Conservation (phyloP, 139 green algal species). For the Volvox reticuliferus region DNA sequence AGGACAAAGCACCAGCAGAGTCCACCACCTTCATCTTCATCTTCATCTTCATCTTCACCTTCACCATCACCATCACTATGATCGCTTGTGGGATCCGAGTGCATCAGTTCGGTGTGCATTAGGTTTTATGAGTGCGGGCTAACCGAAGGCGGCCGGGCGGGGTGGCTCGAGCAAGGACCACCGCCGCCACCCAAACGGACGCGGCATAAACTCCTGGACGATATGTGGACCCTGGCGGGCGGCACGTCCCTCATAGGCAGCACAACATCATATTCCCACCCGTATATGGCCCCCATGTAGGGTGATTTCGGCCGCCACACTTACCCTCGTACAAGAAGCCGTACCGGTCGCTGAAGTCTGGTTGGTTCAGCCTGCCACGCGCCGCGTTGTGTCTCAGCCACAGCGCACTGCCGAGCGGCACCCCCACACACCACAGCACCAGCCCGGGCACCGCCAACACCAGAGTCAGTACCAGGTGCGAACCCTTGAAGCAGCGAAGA, state of each 20-base stretch:
- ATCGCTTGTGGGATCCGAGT: too few species aligned
- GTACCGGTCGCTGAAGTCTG: slow-evolving; percentile 29
- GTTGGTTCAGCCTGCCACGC: neutral
- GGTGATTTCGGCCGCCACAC: neutral
- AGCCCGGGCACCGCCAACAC: slow-evolving; percentile 12
- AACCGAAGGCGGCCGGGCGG: too few species aligned
- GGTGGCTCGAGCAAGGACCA: too few species aligned
- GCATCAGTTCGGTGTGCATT: too few species aligned
- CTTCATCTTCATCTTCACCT: too few species aligned
- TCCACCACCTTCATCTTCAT: too few species aligned
- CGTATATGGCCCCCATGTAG: too few species aligned
- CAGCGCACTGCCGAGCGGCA: neutral
- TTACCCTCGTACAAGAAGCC: slow-evolving; percentile 44
- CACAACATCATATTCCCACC: neutral
- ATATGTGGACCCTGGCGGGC: neutral
- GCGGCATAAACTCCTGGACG: neutral
- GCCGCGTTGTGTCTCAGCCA: slow-evolving; percentile 8
- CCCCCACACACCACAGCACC: slow-evolving; percentile 7
- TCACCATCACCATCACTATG: too few species aligned
- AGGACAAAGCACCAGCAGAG: neutral
- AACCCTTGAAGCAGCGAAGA: neutral
- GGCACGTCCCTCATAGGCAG: neutral
- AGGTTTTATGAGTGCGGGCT: too few species aligned
- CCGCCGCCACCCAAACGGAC: neutral
- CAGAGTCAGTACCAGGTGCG: slow-evolving; percentile 21